Evolutionary conservation across 208 protist genomes (phyloP).

Genomic region (Leishmania braziliensis): DNA sequence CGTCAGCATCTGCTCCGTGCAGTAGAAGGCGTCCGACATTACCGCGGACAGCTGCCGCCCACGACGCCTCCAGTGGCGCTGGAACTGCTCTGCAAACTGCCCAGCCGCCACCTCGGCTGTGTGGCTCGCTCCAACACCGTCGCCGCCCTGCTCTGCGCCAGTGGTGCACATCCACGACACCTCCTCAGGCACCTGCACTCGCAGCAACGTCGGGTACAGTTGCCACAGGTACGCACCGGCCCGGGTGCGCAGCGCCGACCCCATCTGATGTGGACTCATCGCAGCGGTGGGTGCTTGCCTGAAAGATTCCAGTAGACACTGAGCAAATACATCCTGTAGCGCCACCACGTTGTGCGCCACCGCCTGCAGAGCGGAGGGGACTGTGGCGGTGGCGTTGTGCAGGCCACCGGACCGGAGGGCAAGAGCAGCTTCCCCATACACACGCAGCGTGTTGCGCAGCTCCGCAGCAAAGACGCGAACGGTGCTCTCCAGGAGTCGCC

Average conservation of each 20-base stretch:
- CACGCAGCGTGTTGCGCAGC: constrained; percentile 8
- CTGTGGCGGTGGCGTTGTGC: background rate
- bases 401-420: constrained; percentile 19
- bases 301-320: background rate
- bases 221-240: constrained; percentile 16
- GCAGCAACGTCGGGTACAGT: constrained; percentile 27
- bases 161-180: constrained; percentile 19
- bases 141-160: background rate
- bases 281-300: background rate
- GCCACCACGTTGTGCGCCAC: constrained; percentile 14
- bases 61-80: constrained; percentile 11
- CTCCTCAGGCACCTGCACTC: constrained; percentile 24
- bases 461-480: constrained; percentile 13
- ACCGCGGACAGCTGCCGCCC: background rate
- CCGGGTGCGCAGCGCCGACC: background rate
- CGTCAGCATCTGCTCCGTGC: constrained; percentile 1
- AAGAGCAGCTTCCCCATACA: constrained; percentile 16
- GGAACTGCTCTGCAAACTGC: background rate
- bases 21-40: background rate
- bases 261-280: background rate
- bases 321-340: constrained; percentile 13
- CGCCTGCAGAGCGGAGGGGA: constrained; percentile 12
- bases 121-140: constrained; percentile 8
- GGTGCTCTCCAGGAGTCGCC: constrained; percentile 10
- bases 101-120: background rate